Base-by-base conservation (phyloP, 257 asterid genomes). In the Gentiana straminea region DNA sequence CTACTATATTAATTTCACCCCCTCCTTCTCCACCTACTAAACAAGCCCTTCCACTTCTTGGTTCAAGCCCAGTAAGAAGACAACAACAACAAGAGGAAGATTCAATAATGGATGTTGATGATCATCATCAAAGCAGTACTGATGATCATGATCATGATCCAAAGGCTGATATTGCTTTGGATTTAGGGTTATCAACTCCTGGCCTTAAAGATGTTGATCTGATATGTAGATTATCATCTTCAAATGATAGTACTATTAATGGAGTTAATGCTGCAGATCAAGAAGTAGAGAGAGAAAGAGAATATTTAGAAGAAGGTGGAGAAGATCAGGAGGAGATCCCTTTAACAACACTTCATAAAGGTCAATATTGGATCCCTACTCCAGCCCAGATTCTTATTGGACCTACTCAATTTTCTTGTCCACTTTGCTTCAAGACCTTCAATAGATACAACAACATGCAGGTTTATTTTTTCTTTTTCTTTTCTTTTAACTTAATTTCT, bases 381-480 rank as follows among this genome's bases (percentile, higher is more conserved):
- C 89, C 85, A 50, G 79, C 85, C 50, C 89, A 81, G 75, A 81
- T 81, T 66, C 58, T 81, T 50, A 76, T 81, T 61, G 89, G 89
- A 55, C 83, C 89, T 35, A 81, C 83, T 13, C 89, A 81, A 57
- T 81, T 78, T 58, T 76, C 89, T 8, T 81, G 85, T 60, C 84
- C 89, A 1, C 85, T 81, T 68, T 81, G 89, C 76, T 78, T 78
- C 85, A 81, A 79, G 68, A 81, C 85, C 49, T 81, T 81, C 85
- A 78, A 76, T 61, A 78, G 89, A 76, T 81, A 81, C 74, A 81
- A 81, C 46, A 81, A 81, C 85, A 81, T 81, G 89, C 89, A 81
- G 89, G 89, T 81, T 66, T 43, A 36, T 51, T 10, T 54, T 37
- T 3, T 4, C 46, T 41, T 41, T 4, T 41, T 24, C 24, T 24